Evolutionary conservation across 805 yeast species (phyloP), one percentile per base, ranked within the genome.

Genomic region (Yarrowia sp.): DNA sequence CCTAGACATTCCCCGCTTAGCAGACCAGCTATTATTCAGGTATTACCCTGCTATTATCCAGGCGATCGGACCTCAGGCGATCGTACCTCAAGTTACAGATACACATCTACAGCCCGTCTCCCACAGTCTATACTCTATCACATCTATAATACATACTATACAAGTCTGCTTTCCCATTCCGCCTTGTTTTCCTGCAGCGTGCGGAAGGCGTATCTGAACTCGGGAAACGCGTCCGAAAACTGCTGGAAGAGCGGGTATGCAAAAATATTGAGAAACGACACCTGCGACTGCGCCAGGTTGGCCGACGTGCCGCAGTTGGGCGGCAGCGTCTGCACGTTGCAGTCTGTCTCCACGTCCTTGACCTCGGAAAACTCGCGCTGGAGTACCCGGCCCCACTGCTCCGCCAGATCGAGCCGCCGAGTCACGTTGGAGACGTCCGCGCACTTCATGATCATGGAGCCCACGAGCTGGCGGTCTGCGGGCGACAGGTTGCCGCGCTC

Each of bases 401-500:
- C 82, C 21, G 93, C 86, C 2, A 90, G 83, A 35, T 81, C 76
- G 63, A 89, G 76, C 4, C 92, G 90, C 64, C 98, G 78, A 9
- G 96, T 84, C 21, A 92, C 97, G 72, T 94, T 94, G 25, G 97
- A 89, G 47, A 94, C 90, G 75, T 94, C 99, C 2, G 98, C 97
- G 73, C 96, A 90, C 76, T 94, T 94, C 64, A 94, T 84, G 64
- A 93, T 79, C 64, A 91, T 75, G 24, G 89, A 81, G 44, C 87
- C 78, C 36, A 90, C 74, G 66, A 88, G 78, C 24, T 32, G 51
- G 24, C 44, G 47, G 19, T 58, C 41, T 19, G 41, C 51, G 42
- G 46, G 61, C 63, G 44, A 60, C 35, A 55, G 36, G 22, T 19
- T 39, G 36, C 31, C 61, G 2, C 61, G 25, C 36, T 36, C 61